Evolutionary conservation across 352 stramenopile genomes (phyloP).

Genomic region (Pythium vanterpoolii): DNA sequence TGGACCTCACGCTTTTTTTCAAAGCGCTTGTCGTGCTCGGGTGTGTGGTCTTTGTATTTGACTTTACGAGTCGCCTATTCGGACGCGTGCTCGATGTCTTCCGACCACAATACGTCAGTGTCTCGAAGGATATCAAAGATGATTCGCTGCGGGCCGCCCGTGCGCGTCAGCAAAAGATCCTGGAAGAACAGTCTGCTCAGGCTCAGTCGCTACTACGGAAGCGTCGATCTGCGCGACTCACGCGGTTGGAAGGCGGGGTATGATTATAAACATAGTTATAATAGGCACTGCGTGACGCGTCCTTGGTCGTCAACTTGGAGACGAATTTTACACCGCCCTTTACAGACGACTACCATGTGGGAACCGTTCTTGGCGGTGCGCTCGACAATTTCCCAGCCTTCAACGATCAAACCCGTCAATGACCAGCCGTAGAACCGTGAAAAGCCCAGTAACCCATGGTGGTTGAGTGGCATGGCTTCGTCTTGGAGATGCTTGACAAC

Average conservation of each 20-base stretch:
- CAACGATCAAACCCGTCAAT: conserved; percentile 26
- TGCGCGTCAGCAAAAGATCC: conserved; percentile 26
- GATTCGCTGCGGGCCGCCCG: conserved; percentile 22
- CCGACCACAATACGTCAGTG: not conserved
- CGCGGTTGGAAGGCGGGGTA: conserved; percentile 1
- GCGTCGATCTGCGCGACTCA: conserved; percentile 10
- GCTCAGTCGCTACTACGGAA: conserved; percentile 12
- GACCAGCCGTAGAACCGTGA: conserved; percentile 28
- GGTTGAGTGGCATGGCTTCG: conserved; percentile 28
- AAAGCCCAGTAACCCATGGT: conserved; percentile 27
- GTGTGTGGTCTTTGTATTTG: conserved; percentile 28
- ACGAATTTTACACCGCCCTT: conserved; percentile 20
- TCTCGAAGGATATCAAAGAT: conserved; percentile 26
- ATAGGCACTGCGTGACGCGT: conserved; percentile 19
- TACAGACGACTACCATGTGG: not conserved
- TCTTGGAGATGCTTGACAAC: conserved; percentile 24
- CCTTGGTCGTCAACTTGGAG: conserved; percentile 14
- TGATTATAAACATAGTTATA: conserved; percentile 5
- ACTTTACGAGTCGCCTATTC: conserved; percentile 16
- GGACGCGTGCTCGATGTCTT: conserved; percentile 3
- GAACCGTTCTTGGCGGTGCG: conserved; percentile 8
- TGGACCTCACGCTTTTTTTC: conserved; percentile 25
- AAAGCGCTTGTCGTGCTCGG: conserved; percentile 26
- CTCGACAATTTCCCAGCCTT: conserved; percentile 32
- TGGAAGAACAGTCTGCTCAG: conserved; percentile 12